Conservation (phyloP, 2,329 filamentous ascomycete genomes). For the Monosporascus cannonballus region DNA sequence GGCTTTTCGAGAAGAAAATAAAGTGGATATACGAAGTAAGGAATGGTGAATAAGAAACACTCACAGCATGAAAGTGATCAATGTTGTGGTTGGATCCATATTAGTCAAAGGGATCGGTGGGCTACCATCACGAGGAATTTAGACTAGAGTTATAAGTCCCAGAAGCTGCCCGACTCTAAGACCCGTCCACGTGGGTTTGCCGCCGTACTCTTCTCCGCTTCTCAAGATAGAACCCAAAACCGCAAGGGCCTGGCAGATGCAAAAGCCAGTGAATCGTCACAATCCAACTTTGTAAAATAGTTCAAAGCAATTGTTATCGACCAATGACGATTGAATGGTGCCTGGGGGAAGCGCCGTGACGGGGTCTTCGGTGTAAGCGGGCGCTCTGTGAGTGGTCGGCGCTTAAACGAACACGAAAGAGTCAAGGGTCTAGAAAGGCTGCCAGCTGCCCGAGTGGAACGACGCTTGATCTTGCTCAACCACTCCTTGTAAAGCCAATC, state of each 20-base stretch:
- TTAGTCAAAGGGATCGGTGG: conserved; percentile 4
- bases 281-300: not conserved
- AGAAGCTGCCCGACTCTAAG: not conserved
- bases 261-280: not conserved
- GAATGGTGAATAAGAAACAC: conserved; percentile 30
- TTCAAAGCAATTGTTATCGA: not conserved
- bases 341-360: not conserved
- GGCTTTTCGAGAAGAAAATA: conserved; percentile 7
- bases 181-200: not conserved
- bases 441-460: not conserved
- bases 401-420: not conserved
- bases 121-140: not conserved
- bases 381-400: not conserved
- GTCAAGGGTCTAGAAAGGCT: not conserved
- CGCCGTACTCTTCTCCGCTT: not conserved
- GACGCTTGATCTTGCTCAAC: not conserved
- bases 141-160: not conserved
- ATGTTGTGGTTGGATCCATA: conserved; percentile 59
- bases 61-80: conserved; percentile 65
- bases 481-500: not conserved
- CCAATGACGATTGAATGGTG: not conserved
- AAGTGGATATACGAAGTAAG: conserved; percentile 14
- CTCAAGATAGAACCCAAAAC: not conserved
- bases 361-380: not conserved
- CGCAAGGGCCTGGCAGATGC: not conserved